Evolutionary conservation across 371 early-diverging fungal genomes (phyloP).

Genomic region (Massospora cicadina): DNA sequence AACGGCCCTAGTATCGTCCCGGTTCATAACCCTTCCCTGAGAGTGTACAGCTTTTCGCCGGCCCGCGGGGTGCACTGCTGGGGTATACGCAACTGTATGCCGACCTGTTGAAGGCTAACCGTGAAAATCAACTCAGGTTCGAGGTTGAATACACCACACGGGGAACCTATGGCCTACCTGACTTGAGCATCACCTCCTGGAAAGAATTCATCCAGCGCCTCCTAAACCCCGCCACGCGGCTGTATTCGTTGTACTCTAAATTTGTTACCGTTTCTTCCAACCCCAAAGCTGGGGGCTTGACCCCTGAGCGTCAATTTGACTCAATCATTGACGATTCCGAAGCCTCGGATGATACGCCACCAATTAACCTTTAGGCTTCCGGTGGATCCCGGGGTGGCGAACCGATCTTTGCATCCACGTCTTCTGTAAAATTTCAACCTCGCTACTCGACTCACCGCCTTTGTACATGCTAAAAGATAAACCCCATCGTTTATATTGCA

Average conservation of each 20-base stretch:
- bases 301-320: too few relatives aligned
- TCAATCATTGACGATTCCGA: too few relatives aligned
- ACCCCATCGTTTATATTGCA: too few relatives aligned
- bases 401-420: too few relatives aligned
- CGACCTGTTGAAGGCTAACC: slow-evolving; percentile 23
- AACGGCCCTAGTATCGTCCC: slow-evolving; percentile 33
- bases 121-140: slow-evolving; percentile 16
- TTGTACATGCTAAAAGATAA: too few relatives aligned
- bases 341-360: too few relatives aligned
- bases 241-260: not conserved
- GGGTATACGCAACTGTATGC: slow-evolving; percentile 34
- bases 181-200: slow-evolving; percentile 11
- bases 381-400: too few relatives aligned
- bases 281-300: too few relatives aligned
- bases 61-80: slow-evolving; percentile 18
- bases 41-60: slow-evolving; percentile 26
- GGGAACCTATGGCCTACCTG: slow-evolving; percentile 19
- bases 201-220: slow-evolving; percentile 9
- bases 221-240: not conserved
- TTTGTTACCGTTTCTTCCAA: not conserved
- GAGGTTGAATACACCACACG: slow-evolving; percentile 26
- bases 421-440: too few relatives aligned
- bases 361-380: too few relatives aligned
- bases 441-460: too few relatives aligned
- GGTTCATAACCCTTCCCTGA: slow-evolving; percentile 26